Evolutionary conservation across 164 flowering plant genomes (phyloP).

Genomic region (Berberis thunbergii): DNA sequence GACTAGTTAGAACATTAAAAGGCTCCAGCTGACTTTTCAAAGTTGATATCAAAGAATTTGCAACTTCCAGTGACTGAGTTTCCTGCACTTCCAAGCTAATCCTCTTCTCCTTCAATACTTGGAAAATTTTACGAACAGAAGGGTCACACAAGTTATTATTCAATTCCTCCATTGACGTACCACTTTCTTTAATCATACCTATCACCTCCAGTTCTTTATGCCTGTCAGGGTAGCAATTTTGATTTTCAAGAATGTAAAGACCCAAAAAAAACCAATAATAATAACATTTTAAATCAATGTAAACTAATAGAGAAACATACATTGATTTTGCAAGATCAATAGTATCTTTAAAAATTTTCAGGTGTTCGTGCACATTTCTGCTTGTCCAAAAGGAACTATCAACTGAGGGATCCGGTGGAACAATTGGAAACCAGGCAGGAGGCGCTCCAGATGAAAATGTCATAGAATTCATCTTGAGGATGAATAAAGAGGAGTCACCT

Average conservation of each 20-base stretch:
- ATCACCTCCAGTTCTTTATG: constrained; percentile 56
- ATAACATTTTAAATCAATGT: neutral
- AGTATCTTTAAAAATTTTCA: constrained; percentile 42
- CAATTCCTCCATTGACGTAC: neutral
- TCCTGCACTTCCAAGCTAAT: constrained; percentile 41
- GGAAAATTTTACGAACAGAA: constrained; percentile 20
- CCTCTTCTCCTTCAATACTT: constrained; percentile 33
- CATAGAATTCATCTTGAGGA: constrained; percentile 16
- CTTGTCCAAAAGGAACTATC: constrained; percentile 49
- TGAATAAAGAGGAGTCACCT: constrained; percentile 3
- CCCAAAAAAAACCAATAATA: neutral
- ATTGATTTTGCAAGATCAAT: constrained; percentile 46
- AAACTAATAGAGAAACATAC: constrained; percentile 20
- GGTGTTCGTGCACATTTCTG: constrained; percentile 28
- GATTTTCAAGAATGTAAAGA: neutral
- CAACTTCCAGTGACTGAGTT: constrained; percentile 47
- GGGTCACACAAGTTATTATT: constrained; percentile 14
- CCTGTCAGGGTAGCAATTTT: constrained; percentile 22
- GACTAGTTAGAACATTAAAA: constrained; percentile 47
- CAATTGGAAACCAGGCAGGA: constrained; percentile 33
- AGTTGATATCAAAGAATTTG: constrained; percentile 41
- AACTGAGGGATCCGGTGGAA: constrained; percentile 36
- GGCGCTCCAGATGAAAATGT: constrained; percentile 21
- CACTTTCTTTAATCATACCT: constrained; percentile 25
- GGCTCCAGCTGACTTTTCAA: constrained; percentile 63